These are phyloP conservation scores for Phytopythium cucurbitacearum DNA, from an alignment of 352 stramenopile species.

Conservation along the genomic window DNA sequence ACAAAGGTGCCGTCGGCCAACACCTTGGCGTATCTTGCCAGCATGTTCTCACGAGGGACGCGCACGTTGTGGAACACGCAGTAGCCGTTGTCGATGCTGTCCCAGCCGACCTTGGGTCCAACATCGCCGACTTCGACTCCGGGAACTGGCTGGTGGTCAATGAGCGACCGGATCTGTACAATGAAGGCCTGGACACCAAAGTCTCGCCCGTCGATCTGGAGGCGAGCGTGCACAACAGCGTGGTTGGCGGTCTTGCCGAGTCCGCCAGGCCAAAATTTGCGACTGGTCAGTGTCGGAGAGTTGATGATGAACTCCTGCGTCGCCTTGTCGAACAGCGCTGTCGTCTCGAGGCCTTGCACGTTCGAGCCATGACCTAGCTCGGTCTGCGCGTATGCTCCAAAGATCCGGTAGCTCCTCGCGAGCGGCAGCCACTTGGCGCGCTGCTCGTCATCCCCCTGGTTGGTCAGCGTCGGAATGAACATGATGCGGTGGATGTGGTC, in stretches of 20 bases:
- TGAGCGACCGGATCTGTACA: conserved; percentile 77
- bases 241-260: conserved; percentile 86
- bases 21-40: conserved; percentile 1
- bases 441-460: conserved; percentile 41
- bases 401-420: conserved; percentile 40
- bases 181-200: conserved; percentile 92
- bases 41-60: too few species aligned
- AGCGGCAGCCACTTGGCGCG: conserved; percentile 42
- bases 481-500: conserved; percentile 48
- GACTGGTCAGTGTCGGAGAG: conserved; percentile 80
- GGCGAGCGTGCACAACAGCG: conserved; percentile 88
- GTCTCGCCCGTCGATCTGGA: conserved; percentile 46
- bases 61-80: conserved; percentile 77
- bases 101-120: conserved; percentile 88
- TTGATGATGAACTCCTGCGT: conserved; percentile 87
- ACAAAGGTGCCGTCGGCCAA: background rate
- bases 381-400: conserved; percentile 90
- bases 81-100: conserved; percentile 90
- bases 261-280: conserved; percentile 92
- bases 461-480: conserved; percentile 31
- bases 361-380: conserved; percentile 91
- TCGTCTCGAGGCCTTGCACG: conserved; percentile 85
- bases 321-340: conserved; percentile 81
- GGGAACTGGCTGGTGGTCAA: conserved; percentile 66
- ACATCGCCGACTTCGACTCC: conserved; percentile 88